These are phyloP conservation scores for Elsinoe perseae DNA, from an alignment of 2,329 filamentous ascomycete species.

Conservation along the genomic window DNA sequence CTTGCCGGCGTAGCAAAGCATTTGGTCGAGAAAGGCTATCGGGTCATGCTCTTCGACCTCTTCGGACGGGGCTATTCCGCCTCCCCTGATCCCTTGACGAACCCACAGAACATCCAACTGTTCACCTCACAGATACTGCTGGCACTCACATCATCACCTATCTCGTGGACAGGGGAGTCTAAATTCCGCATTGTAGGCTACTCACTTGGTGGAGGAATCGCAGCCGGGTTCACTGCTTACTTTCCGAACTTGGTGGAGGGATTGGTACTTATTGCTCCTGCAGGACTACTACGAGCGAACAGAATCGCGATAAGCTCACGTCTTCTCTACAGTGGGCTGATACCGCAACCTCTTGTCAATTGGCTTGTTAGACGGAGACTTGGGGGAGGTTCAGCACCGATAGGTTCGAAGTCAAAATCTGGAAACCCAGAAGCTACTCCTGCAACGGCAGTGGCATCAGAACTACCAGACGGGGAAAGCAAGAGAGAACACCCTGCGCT, in stretches of 20 bases:
- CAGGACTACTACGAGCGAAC: constrained; percentile 61
- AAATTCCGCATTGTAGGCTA: constrained; percentile 68
- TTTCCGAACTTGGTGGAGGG: constrained; percentile 61
- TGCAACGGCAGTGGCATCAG: constrained; percentile 35
- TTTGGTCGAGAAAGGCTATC: constrained; percentile 57
- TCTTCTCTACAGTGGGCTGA: constrained; percentile 55
- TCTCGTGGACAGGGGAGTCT: constrained; percentile 55
- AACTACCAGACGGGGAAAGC: constrained; percentile 23
- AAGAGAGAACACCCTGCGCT: constrained; percentile 18
- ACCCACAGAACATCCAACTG: constrained; percentile 65
- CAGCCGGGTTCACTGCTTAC: constrained; percentile 59
- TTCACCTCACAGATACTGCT: constrained; percentile 66
- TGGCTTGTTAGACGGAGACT: constrained; percentile 46
- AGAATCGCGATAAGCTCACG: constrained; percentile 55
- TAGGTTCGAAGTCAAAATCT: constrained; percentile 23
- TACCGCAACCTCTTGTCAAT: constrained; percentile 53
- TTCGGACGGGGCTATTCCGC: constrained; percentile 74
- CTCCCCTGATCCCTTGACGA: constrained; percentile 55
- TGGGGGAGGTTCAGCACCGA: constrained; percentile 30
- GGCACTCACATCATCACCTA: constrained; percentile 59
- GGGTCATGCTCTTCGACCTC: constrained; percentile 73
- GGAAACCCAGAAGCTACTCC: constrained; percentile 10
- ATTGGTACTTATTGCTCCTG: constrained; percentile 69
- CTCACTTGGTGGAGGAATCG: constrained; percentile 69
- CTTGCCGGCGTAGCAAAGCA: constrained; percentile 58